phyloP scores from a whole-genome alignment of 176 grass and related monocot species.

The Oryza meyeriana region DNA sequence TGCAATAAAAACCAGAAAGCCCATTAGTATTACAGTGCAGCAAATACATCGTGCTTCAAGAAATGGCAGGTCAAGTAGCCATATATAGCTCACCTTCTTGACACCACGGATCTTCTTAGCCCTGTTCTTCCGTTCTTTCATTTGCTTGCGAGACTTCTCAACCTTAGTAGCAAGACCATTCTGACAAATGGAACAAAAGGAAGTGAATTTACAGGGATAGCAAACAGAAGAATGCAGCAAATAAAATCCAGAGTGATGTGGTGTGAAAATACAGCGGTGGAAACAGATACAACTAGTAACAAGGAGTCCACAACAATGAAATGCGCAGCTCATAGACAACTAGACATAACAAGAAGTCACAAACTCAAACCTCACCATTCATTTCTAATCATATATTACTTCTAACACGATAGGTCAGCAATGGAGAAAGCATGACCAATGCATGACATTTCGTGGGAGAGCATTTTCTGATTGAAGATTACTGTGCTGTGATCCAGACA shows the following conservation, averaged over 20 bases:
- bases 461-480: neutral
- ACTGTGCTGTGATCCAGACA: neutral
- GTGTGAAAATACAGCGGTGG: neutral
- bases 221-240: neutral
- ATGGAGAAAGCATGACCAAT: no score
- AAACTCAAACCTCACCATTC: neutral
- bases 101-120: conserved; percentile 72
- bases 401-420: no score
- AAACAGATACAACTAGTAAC: neutral
- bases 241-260: neutral
- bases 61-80: neutral
- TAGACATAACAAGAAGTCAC: neutral
- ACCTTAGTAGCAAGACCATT: conserved; percentile 76
- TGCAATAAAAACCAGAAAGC: neutral
- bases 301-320: neutral
- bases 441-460: neutral
- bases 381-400: neutral
- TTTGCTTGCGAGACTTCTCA: conserved; percentile 77
- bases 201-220: neutral
- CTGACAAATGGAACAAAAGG: conserved; percentile 22
- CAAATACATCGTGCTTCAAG: neutral
- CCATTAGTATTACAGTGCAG: neutral
- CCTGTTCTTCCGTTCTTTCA: conserved; percentile 82
- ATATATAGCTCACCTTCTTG: conserved; percentile 64
- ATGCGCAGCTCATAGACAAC: neutral